These are phyloP conservation scores for Strobilomyces confusus DNA, from an alignment of 768 basidiomycete genomes.

Conservation along the genomic window DNA sequence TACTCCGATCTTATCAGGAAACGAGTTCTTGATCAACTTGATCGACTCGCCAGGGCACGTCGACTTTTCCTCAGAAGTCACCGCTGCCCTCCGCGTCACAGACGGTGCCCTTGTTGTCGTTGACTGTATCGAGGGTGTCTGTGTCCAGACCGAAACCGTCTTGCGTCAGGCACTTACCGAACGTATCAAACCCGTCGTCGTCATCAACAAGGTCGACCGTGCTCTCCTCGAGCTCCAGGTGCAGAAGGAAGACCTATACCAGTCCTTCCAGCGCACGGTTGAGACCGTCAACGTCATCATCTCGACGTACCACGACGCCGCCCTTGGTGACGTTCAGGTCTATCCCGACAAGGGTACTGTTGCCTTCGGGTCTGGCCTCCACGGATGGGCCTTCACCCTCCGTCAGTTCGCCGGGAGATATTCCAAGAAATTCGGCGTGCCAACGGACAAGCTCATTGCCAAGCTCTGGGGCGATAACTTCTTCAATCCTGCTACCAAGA, in stretches of 20 bases:
- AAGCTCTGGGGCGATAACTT: slow-evolving; percentile 99
- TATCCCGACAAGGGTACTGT: slow-evolving; percentile 98
- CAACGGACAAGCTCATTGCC: slow-evolving; percentile 96
- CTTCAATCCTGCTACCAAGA: slow-evolving; percentile 95
- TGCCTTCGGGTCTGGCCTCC: slow-evolving; percentile 98
- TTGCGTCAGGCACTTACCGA: slow-evolving; percentile 95
- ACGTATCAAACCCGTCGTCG: slow-evolving; percentile 98
- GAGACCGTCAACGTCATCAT: slow-evolving; percentile 98
- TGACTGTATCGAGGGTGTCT: slow-evolving; percentile 99
- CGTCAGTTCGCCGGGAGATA: slow-evolving; percentile 95
- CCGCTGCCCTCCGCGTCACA: slow-evolving; percentile 98
- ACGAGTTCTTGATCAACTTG: slow-evolving; percentile 99
- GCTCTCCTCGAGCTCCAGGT: slow-evolving; percentile 98
- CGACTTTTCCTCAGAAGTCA: slow-evolving; percentile 99
- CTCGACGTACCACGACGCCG: slow-evolving; percentile 91
- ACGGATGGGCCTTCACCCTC: slow-evolving; percentile 99
- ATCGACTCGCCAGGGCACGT: slow-evolving; percentile 99
- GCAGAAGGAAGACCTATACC: slow-evolving; percentile 93
- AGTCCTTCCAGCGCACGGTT: slow-evolving; percentile 96
- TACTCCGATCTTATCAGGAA: slow-evolving; percentile 42
- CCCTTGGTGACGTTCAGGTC: slow-evolving; percentile 97
- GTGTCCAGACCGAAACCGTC: slow-evolving; percentile 99
- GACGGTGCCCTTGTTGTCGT: slow-evolving; percentile 99
- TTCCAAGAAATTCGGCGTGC: slow-evolving; percentile 97
- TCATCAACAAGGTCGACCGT: slow-evolving; percentile 99